A percentile compares a stretch with the other conserved stretches of the same genome.
These are phyloP conservation scores for Dillenia turbinata DNA, from an alignment of 164 flowering plant genomes.

Conservation along the genomic window DNA sequence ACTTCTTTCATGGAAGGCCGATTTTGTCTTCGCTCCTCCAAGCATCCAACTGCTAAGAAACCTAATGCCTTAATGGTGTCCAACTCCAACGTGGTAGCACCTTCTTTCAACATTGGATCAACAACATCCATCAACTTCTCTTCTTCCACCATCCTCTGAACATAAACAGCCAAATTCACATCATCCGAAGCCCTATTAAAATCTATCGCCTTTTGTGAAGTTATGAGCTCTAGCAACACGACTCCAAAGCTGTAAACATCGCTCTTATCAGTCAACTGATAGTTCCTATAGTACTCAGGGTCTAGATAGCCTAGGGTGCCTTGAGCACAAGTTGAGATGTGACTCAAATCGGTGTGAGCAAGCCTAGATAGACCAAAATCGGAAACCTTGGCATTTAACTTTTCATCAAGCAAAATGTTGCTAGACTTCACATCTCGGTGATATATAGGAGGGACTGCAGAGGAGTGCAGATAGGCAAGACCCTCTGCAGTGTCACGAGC, in stretches of 20 bases:
- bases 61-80: constrained; percentile 59
- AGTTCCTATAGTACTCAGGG: constrained; percentile 57
- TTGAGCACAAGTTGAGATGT: constrained; percentile 60
- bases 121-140: constrained; percentile 40
- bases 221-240: constrained; percentile 50
- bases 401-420: constrained; percentile 54
- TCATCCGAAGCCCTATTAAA: constrained; percentile 38
- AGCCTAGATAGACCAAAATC: constrained; percentile 61
- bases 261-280: constrained; percentile 61
- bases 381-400: constrained; percentile 46
- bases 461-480: constrained; percentile 57
- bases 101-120: constrained; percentile 34
- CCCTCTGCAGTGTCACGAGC: constrained; percentile 57
- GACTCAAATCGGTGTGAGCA: constrained; percentile 49
- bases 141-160: constrained; percentile 36
- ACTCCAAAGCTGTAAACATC: constrained; percentile 69
- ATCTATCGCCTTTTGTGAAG: constrained; percentile 53
- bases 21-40: constrained; percentile 49
- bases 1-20: constrained; percentile 60
- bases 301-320: constrained; percentile 63
- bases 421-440: constrained; percentile 61
- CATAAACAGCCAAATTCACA: constrained; percentile 48
- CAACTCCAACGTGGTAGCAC: constrained; percentile 30
- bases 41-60: constrained; percentile 45
- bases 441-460: constrained; percentile 53